Evolutionary conservation across 2,329 filamentous ascomycete species (phyloP).

Genomic region (Chaetomium strumarium): DNA sequence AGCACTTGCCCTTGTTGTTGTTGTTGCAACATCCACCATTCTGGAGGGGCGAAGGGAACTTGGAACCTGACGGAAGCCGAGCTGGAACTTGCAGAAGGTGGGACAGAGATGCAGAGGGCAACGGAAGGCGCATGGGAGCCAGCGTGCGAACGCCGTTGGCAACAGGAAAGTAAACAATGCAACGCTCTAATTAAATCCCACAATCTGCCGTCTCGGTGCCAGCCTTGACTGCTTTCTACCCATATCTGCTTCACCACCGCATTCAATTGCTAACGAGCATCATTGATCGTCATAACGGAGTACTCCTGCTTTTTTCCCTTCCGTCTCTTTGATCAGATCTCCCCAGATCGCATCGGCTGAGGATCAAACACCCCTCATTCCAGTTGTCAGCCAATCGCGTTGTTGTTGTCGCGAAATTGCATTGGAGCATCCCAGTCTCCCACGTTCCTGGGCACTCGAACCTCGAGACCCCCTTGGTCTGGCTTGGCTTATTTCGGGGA

Average conservation of each 20-base stretch:
- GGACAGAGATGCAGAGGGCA: neutral
- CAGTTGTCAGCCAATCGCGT: slow-evolving; percentile 19
- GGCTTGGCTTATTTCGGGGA: slow-evolving; percentile 21
- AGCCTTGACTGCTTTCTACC: neutral
- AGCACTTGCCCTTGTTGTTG: slow-evolving; percentile 1
- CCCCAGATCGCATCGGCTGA: slow-evolving; percentile 10
- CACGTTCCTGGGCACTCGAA: slow-evolving; percentile 11
- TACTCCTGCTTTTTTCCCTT: slow-evolving; percentile 13
- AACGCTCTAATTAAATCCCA: slow-evolving; percentile 3
- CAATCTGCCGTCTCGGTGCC: neutral
- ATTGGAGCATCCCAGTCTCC: slow-evolving; percentile 16
- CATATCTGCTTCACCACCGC: slow-evolving; percentile 13
- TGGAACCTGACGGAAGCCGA: neutral
- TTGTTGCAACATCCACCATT: neutral
- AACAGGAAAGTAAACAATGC: slow-evolving; percentile 21
- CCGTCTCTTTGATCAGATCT: slow-evolving; percentile 14
- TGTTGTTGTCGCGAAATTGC: slow-evolving; percentile 30
- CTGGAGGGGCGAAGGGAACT: neutral
- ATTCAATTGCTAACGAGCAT: slow-evolving; percentile 23
- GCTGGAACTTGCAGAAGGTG: slow-evolving; percentile 1
- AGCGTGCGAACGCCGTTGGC: slow-evolving; percentile 13
- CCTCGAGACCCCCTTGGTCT: slow-evolving; percentile 6
- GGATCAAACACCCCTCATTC: slow-evolving; percentile 23
- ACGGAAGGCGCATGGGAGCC: slow-evolving; percentile 11
- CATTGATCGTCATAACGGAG: slow-evolving; percentile 22